These are phyloP conservation scores for Dissophora globulifera DNA, from an alignment of 192 early-diverging fungal species.

Conservation along the genomic window DNA sequence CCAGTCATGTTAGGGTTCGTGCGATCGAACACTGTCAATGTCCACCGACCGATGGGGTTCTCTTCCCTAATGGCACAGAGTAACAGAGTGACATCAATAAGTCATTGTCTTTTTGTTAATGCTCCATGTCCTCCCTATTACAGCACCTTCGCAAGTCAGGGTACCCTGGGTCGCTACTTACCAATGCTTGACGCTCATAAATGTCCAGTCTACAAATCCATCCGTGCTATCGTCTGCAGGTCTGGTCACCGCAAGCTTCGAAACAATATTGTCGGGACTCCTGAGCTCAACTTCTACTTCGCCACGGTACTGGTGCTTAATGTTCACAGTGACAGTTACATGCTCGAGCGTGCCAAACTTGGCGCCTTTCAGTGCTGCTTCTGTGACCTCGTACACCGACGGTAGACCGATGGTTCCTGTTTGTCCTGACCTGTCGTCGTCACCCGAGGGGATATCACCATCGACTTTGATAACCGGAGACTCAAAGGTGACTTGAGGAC, in stretches of 20 bases:
- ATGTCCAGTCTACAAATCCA: constrained; percentile 88
- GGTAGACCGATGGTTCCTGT: constrained; percentile 47
- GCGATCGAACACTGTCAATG: constrained; percentile 71
- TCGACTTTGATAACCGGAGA: constrained; percentile 54
- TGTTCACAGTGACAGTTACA: constrained; percentile 83
- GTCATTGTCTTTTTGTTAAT: background rate
- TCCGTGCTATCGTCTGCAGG: constrained; percentile 66
- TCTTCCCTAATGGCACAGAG: constrained; percentile 66
- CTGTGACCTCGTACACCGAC: constrained; percentile 55
- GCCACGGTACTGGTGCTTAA: constrained; percentile 79
- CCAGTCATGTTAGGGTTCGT: constrained; percentile 61
- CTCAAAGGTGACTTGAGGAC: constrained; percentile 67
- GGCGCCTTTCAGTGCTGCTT: constrained; percentile 62
- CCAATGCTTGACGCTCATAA: constrained; percentile 96
- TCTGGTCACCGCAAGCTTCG: constrained; percentile 72
- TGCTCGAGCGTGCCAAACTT: constrained; percentile 80
- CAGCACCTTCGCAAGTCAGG: background rate
- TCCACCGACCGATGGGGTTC: constrained; percentile 82
- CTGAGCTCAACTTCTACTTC: constrained; percentile 81
- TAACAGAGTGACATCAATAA: background rate
- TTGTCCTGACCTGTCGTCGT: constrained; percentile 27
- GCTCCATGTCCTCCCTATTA: too few species aligned
- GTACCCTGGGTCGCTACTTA: constrained; percentile 3
- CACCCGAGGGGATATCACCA: constrained; percentile 65
- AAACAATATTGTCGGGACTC: constrained; percentile 72